Base-by-base conservation (phyloP, 2,329 filamentous ascomycete species). In the Fusarium succisae region DNA sequence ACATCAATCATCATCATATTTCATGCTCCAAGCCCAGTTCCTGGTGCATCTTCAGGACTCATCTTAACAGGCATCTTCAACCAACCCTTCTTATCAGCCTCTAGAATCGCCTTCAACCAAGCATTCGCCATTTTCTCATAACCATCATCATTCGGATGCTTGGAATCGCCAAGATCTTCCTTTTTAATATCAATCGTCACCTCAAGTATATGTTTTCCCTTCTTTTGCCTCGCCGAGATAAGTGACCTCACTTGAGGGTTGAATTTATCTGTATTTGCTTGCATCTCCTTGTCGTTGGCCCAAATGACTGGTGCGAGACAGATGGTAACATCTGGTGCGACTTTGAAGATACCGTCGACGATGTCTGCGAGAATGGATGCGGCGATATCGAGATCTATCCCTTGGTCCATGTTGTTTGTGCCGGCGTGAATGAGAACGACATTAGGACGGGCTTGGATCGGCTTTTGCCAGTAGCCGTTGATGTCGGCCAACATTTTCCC, bases 61-160 rank as follows among this genome's bases (percentile, higher is more conserved):
- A 69, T 64, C 20, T 57, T 58, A 7, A 63, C 10, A 22, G 72
- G 72, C 24, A 17, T 61, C 59, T 74, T 59, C 41, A 74, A 8
- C 71, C 71, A 74, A 17, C 67, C 71, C 24, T 47, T 73, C 30
- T 51, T 35, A 14, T 72, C 56, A 22, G 71, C 72, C 20, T 69
- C 59, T 1, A 59, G 12, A 38, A 74, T 74, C 13, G 53, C 67
- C n/a, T 72, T 53, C 9, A 72, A 18, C 72, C 72, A 74, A 15
- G 72, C 71, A 24, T 68, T 35, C 4, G 72, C 67, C 72, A 74
- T 74, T 41, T 74, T 74, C 39, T 72, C 41, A 39, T 74, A 74
- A 2, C 72, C 72, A n/a, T 26, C 24, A 28, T 74, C 63, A 14
- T 74, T 74, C 8, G 72, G 72, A 20, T 74, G 72, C 14, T 74